Conservation (phyloP, 768 basidiomycete genomes). For the Naganishia antarctica region DNA sequence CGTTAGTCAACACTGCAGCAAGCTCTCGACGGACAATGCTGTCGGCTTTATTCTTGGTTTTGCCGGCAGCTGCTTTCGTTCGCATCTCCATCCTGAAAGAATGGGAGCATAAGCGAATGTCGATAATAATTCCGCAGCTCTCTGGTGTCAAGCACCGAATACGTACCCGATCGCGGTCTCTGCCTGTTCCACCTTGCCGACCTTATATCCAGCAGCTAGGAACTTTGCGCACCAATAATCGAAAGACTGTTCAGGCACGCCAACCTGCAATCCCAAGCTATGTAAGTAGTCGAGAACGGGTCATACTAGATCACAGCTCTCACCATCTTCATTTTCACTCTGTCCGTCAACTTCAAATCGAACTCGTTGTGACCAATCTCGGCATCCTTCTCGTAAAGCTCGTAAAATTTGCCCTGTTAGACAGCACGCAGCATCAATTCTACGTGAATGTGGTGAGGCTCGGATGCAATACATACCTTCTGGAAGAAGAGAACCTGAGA, state of each 20-base stretch:
- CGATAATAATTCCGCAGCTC: too few species aligned
- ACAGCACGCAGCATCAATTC: not conserved
- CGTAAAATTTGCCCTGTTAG: conserved; percentile 56
- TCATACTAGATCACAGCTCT: conserved; percentile 28
- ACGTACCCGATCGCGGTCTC: conserved; percentile 82
- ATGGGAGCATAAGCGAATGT: not conserved
- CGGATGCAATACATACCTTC: conserved; percentile 57
- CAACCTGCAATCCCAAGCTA: conserved; percentile 75
- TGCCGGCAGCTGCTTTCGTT: conserved; percentile 49
- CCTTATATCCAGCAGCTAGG: conserved; percentile 47
- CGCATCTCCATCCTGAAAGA: conserved; percentile 73
- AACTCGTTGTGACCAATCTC: conserved; percentile 85
- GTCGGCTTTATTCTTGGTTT: conserved; percentile 49
- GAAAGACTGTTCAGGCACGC: conserved; percentile 89
- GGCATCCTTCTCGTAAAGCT: conserved; percentile 92
- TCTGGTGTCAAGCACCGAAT: too few species aligned
- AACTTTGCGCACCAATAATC: conserved; percentile 59
- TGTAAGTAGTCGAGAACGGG: too few species aligned
- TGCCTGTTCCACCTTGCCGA: conserved; percentile 92
- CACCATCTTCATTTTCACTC: conserved; percentile 99
- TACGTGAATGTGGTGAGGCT: too few species aligned
- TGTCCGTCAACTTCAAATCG: conserved; percentile 70
- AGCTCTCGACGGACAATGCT: conserved; percentile 86
- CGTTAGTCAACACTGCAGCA: conserved; percentile 92
- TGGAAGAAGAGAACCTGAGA: conserved; percentile 79